Conservation (phyloP, 2,329 filamentous ascomycete species). For the Thielaviopsis ethacetica region DNA sequence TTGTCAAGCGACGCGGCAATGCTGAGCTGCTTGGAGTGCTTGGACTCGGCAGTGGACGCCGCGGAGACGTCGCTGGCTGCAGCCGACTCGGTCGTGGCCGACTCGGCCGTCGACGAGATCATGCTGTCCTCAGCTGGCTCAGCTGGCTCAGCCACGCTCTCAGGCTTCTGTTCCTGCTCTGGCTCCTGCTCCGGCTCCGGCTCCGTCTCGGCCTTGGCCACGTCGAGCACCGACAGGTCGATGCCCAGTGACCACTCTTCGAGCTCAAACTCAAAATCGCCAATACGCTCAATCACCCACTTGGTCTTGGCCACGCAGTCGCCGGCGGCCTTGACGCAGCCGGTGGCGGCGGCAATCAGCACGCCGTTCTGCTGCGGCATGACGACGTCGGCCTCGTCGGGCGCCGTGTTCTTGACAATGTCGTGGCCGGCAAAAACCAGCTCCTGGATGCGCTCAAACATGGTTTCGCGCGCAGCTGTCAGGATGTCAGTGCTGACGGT, state of each 20-base stretch:
- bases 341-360: constrained; percentile 63
- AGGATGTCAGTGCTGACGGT: constrained; percentile 49
- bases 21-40: constrained; percentile 21
- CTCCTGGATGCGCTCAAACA: constrained; percentile 67
- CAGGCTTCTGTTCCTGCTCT: neutral
- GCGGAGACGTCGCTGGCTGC: constrained; percentile 19
- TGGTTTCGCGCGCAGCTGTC: constrained; percentile 50
- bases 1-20: constrained; percentile 39
- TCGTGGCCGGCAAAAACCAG: constrained; percentile 69
- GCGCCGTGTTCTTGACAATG: constrained; percentile 52
- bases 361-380: constrained; percentile 63
- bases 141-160: constrained; percentile 7
- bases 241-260: constrained; percentile 38
- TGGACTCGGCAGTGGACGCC: constrained; percentile 10
- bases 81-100: constrained; percentile 19
- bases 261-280: constrained; percentile 78
- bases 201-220: constrained; percentile 19
- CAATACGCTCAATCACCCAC: constrained; percentile 69
- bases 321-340: constrained; percentile 76
- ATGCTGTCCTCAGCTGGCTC: constrained; percentile 17
- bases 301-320: constrained; percentile 83
- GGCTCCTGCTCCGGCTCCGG: neutral
- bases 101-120: constrained; percentile 16
- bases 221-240: constrained; percentile 34
- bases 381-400: constrained; percentile 60